A percentile compares a stretch with the other conserved stretches of the same genome.
phyloP scores from a whole-genome alignment of 2,329 filamentous ascomycete genomes.

The Metarhizium guizhouense region DNA sequence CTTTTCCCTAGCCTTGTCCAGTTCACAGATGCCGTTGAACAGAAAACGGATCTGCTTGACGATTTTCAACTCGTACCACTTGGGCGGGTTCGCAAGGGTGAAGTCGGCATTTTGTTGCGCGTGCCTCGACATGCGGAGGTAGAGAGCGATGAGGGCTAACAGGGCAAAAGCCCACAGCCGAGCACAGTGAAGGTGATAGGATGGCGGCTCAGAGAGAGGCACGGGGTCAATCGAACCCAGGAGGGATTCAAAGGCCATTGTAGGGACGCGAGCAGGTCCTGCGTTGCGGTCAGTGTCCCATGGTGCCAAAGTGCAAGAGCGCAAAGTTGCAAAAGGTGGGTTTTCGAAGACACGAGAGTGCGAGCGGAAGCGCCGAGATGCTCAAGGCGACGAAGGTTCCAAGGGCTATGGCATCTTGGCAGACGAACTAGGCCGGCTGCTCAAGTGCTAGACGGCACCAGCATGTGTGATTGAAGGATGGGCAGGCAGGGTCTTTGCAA shows the following conservation, averaged over 20 bases:
- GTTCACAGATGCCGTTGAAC: constrained; percentile 5
- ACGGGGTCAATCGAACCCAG: not conserved
- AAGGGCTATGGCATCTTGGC: not conserved
- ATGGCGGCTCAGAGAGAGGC: too few relatives aligned
- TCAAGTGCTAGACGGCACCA: too few relatives aligned
- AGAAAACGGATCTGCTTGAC: constrained; percentile 5
- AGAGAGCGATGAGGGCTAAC: constrained; percentile 30
- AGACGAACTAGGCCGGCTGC: not conserved
- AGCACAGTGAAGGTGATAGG: constrained; percentile 7
- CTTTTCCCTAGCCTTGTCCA: constrained; percentile 3
- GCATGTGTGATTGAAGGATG: too few relatives aligned
- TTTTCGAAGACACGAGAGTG: not conserved
- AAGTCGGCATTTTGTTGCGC: not conserved
- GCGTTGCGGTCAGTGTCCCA: not conserved
- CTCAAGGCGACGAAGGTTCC: not conserved
- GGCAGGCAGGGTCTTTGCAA: too few relatives aligned
- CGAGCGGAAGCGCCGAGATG: not conserved
- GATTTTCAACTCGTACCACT: constrained; percentile 7
- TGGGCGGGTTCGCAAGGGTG: constrained; percentile 4
- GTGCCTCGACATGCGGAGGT: not conserved
- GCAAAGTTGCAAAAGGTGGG: not conserved
- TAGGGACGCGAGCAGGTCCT: not conserved
- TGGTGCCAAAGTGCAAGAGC: not conserved
- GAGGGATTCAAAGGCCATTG: not conserved
- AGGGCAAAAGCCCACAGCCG: constrained; percentile 39